These are phyloP conservation scores for Boletus rubescentipes DNA, from an alignment of 768 basidiomycete genomes.

Conservation along the genomic window DNA sequence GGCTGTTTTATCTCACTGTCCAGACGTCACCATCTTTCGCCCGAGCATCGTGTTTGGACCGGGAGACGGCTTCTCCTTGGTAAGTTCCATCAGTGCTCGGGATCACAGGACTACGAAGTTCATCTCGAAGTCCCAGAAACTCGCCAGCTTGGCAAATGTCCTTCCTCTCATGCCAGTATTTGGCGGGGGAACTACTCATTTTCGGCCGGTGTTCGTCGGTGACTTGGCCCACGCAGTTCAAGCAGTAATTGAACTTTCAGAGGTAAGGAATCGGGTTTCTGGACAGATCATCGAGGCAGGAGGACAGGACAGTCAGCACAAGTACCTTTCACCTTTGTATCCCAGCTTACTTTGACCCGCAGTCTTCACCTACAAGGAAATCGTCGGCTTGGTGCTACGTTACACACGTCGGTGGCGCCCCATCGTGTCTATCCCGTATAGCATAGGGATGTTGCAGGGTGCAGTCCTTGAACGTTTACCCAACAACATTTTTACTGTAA, in stretches of 20 bases:
- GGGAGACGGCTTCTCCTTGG: slow-evolving; percentile 74
- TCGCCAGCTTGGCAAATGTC: slow-evolving; percentile 56
- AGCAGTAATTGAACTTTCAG: slow-evolving; percentile 46
- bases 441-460: slow-evolving; percentile 63
- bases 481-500: slow-evolving; percentile 63
- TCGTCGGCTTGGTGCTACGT: slow-evolving; percentile 63
- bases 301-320: slow-evolving; percentile 48
- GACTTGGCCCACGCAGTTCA: slow-evolving; percentile 66
- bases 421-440: slow-evolving; percentile 64
- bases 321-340: slow-evolving; percentile 30
- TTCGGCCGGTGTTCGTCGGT: slow-evolving; percentile 73
- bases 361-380: slow-evolving; percentile 68
- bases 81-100: slow-evolving; percentile 30
- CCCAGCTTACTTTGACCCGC: slow-evolving; percentile 27
- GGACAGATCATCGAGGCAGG: slow-evolving; percentile 50
- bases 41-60: slow-evolving; percentile 78
- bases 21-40: slow-evolving; percentile 59
- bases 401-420: slow-evolving; percentile 53
- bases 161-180: slow-evolving; percentile 78
- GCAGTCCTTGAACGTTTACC: slow-evolving; percentile 63
- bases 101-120: neutral
- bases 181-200: slow-evolving; percentile 60
- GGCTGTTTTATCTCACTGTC: slow-evolving; percentile 45
- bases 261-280: slow-evolving; percentile 34
- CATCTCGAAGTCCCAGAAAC: slow-evolving; percentile 42